Conservation (phyloP, 2,329 filamentous ascomycete genomes). For the Paraconiothyrium brasiliense region DNA sequence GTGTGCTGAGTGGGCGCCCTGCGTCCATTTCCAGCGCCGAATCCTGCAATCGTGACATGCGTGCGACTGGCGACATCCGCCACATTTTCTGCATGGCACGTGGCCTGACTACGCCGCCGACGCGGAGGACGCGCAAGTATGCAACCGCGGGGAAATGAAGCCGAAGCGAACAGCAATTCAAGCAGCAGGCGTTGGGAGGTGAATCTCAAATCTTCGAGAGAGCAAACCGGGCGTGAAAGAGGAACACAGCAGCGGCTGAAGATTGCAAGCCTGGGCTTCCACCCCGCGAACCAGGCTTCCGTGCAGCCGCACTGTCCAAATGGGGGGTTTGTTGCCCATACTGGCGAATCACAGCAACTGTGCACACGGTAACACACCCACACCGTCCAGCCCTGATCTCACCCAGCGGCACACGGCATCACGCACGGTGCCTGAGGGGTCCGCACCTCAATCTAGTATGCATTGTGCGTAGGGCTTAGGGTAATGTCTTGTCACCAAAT, state of each 20-base stretch:
- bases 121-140: constrained; percentile 4
- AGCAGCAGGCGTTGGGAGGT: neutral
- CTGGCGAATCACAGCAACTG: constrained; percentile 10
- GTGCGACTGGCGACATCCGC: constrained; percentile 4
- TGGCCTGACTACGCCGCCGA: constrained; percentile 6
- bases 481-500: neutral
- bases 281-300: constrained; percentile 7
- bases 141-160: neutral
- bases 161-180: neutral
- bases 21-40: neutral
- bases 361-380: constrained; percentile 1
- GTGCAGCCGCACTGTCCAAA: constrained; percentile 1
- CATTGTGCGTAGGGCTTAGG: neutral
- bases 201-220: neutral
- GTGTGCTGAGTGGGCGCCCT: neutral
- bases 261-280: neutral
- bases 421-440: neutral
- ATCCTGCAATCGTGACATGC: neutral
- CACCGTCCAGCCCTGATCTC: neutral
- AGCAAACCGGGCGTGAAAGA: constrained; percentile 5
- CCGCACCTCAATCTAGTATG: neutral
- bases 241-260: constrained; percentile 1
- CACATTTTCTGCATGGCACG: neutral
- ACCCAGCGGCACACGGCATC: neutral
- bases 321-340: constrained; percentile 4